Evolutionary conservation across 1,139 yeast genomes (phyloP), one percentile per base, ranked within the genome.

Genomic region (Debaryomyces robertsiae): DNA sequence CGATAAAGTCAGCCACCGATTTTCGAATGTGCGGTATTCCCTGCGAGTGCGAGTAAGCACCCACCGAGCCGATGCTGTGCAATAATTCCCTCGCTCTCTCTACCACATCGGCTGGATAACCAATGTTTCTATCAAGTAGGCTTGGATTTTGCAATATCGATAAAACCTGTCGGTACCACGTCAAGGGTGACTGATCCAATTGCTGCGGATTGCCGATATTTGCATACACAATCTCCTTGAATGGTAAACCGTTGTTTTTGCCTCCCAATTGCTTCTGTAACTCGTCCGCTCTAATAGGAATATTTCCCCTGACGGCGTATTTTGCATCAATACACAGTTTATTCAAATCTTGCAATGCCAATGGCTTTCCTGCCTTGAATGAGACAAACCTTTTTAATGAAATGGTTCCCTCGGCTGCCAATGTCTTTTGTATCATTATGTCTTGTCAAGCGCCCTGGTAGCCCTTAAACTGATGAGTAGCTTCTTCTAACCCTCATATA

Each of bases 161-260:
- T 47, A 91, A 69, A 3, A 91, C 96, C 61, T 91, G 95, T 57
- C 98, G 78, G 65, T 89, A 90, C 73, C 94, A 94, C n/a, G 96
- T 88, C 55, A 93, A 72, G 2, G 98, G 98, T 55, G 82, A 77
- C 64, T 93, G 99, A 54, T 88, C 93, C 55, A 93, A 75, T 60
- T 91, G 98, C 63, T 93, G 98, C 2, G 98, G 98, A 60, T 94
- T 94, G 27, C 98, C 98, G 47, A 93, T 93, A 62, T 94, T 93
- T 47, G 97, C 95, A 54, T 81, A 82, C 57, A 93, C 83, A 52
- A 93, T 88, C 47, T 77, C 68, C 36, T 76, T 69, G 58, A 90
- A 94, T 1, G 96, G 95, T 46, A 89, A 68, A 27, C 71, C 74
- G 15, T 84, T 82, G 37, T 77, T 70, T 9, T 65, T 67, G 9